A percentile compares a stretch with the other conserved stretches of the same genome.
Conservation (phyloP, 2,329 filamentous ascomycete genomes). For the Berkeleyomyces rouxiae region DNA sequence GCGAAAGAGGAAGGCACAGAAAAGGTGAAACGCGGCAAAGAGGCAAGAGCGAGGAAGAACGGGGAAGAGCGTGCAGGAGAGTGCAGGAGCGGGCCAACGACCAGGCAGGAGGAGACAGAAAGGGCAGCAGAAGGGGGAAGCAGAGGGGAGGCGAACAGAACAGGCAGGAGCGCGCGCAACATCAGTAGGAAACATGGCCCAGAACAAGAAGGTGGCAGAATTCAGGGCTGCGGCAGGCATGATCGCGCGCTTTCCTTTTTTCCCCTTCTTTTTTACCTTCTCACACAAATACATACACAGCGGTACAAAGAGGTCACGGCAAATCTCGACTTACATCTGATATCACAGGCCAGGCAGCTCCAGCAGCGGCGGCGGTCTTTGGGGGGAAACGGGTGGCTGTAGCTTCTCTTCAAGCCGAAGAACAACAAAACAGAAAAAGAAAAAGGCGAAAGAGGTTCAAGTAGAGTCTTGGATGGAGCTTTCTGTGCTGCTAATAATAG, state of each 20-base stretch:
- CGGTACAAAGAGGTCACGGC: neutral
- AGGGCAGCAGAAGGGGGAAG: neutral
- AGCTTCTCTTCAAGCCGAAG: neutral
- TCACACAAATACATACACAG: neutral
- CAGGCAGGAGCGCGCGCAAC: neutral
- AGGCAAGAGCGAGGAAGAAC: neutral
- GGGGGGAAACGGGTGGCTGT: neutral
- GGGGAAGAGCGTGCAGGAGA: neutral
- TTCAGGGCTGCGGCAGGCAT: neutral
- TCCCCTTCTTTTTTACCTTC: neutral
- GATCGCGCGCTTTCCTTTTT: neutral
- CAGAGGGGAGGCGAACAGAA: neutral
- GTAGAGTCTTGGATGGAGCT: conserved; percentile 1
- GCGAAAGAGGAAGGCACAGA: neutral
- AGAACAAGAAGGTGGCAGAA: neutral
- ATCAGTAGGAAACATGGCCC: neutral
- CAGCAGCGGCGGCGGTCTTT: neutral
- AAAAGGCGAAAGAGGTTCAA: neutral
- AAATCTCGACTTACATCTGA: neutral
- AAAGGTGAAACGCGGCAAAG: conserved; percentile 5
- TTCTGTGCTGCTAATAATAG: neutral
- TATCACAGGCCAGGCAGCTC: neutral
- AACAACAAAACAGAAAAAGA: neutral
- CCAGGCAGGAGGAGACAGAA: neutral
- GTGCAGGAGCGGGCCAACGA: neutral